Evolutionary conservation across 1,284 basidiomycete species (phyloP).

Genomic region (Quambalaria eucalypti): DNA sequence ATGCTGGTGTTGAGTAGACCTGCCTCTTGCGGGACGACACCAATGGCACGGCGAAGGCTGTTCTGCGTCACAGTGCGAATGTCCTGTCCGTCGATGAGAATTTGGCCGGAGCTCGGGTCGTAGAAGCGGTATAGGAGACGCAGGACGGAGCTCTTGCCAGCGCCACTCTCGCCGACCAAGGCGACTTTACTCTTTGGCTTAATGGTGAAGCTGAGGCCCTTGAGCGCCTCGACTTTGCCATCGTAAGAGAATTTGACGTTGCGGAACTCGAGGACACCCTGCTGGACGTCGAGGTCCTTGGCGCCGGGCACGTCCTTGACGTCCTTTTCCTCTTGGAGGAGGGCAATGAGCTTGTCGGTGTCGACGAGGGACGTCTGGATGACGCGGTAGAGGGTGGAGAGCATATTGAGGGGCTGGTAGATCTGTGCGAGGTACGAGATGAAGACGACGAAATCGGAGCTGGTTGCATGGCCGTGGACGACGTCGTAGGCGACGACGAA

Average conservation of each 20-base stretch:
- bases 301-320: constrained; percentile 71
- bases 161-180: constrained; percentile 55
- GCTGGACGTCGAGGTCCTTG: constrained; percentile 61
- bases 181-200: constrained; percentile 53
- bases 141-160: constrained; percentile 72
- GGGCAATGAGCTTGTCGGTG: constrained; percentile 47
- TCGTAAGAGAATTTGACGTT: constrained; percentile 57
- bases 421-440: constrained; percentile 70
- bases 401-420: constrained; percentile 38
- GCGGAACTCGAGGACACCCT: constrained; percentile 71
- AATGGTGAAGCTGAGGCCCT: constrained; percentile 73
- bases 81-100: constrained; percentile 67
- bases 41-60: constrained; percentile 67
- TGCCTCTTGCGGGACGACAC: constrained; percentile 53
- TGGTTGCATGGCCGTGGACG: constrained; percentile 21
- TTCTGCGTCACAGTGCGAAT: constrained; percentile 71
- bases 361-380: constrained; percentile 54
- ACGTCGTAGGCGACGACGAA: constrained; percentile 28
- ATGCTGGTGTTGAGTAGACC: constrained; percentile 71
- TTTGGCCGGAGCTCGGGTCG: constrained; percentile 55
- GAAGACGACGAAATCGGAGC: constrained; percentile 64
- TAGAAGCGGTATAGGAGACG: constrained; percentile 81
- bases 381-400: constrained; percentile 42
- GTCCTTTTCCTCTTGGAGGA: constrained; percentile 54
- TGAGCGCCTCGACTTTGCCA: constrained; percentile 61